Evolutionary conservation across 2,329 filamentous ascomycete genomes (phyloP), one percentile per base, ranked within the genome.

Genomic region (Dryadomyces sulphureus): DNA sequence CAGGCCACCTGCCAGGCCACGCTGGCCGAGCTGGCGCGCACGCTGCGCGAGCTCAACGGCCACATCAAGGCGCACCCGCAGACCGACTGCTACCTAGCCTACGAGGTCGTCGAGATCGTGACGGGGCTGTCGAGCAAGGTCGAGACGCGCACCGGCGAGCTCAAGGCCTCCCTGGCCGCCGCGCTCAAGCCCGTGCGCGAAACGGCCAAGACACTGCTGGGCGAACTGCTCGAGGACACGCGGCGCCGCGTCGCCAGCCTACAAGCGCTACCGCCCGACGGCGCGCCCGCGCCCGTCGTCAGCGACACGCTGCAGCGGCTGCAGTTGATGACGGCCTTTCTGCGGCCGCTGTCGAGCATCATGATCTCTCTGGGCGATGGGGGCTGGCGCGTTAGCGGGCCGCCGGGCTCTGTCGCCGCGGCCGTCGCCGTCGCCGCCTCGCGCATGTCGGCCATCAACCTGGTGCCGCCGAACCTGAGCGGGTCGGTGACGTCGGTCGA

Each of bases 71-170:
- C 75, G 36, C 89, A 95, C 57, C 67, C 95, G 35, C 76, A 79
- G 53, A 94, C 87, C 0, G 92, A 98, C 61, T 96, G 90, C 62
- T 96, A 86, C 60, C 73, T 98, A 42, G 88, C 88, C 7, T 98
- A 94, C 60, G 92, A 98, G 59, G 85, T 96, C 27, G 85, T 93
- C 27, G 90, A 94, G 56, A 85, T 95, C 49, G 78, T 96, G 41
- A 84, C 86, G 1, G 75, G 74, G 12, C 71, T 94, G 41, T 88
- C 87, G 2, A 81, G 80, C 47, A 80, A 82, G 35, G 67, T 98
- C 4, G 90, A 94, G 52, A 74, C 76, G 5, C 79, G 82, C 50
- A 94, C 88, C 0, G 52, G 52, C 2, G 87, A 94, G 56, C 71
- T 95, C 48, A 94, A 94, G 59, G 70, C 76, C 25, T 75, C 86